phyloP scores from a whole-genome alignment of 2,329 filamentous ascomycete species.

The Colletotrichum tamarilloi region DNA sequence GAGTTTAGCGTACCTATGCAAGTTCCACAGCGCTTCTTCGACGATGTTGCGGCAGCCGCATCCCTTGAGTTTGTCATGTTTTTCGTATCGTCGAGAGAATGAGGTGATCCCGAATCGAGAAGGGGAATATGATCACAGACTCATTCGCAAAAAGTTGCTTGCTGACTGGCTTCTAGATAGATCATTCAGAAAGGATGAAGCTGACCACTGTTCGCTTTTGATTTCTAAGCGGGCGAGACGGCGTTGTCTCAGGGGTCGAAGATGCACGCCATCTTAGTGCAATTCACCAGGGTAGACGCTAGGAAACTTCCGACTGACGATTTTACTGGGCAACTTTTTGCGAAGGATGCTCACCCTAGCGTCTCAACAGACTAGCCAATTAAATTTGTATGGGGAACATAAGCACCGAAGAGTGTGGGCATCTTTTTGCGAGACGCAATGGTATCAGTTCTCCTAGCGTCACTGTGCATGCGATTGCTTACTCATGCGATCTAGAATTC shows the following conservation, averaged over 20 bases:
- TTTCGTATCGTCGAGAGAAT: neutral
- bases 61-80: neutral
- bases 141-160: conserved; percentile 5
- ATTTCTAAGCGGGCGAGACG: neutral
- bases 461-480: neutral
- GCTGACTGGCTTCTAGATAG: neutral
- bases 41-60: neutral
- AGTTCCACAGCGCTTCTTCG: conserved; percentile 2
- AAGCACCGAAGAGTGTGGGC: neutral
- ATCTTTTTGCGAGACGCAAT: neutral
- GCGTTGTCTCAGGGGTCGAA: neutral
- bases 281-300: neutral
- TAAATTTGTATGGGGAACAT: neutral
- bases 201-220: neutral
- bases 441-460: neutral
- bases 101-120: neutral
- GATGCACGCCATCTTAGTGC: neutral
- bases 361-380: neutral
- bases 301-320: neutral
- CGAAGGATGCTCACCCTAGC: neutral
- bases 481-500: neutral
- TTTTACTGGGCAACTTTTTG: conserved; percentile 3
- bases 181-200: neutral
- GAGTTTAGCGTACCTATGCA: neutral
- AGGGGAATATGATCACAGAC: neutral